Evolutionary conservation across 78 protist species (phyloP).

Genomic region (Thecamonas trahens): DNA sequence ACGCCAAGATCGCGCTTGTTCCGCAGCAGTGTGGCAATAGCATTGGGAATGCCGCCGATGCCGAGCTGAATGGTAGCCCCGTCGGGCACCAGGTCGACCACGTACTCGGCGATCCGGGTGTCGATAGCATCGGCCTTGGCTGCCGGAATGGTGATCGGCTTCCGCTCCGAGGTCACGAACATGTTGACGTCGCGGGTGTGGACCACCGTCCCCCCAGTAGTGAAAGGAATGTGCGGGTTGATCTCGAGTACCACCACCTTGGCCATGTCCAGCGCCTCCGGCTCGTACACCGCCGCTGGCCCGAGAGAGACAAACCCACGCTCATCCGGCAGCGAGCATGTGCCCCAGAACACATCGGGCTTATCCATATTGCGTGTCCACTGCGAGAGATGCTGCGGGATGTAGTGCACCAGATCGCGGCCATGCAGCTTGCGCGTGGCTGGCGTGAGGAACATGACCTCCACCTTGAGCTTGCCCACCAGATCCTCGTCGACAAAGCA

Average conservation of each 20-base stretch:
- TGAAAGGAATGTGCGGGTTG: neutral
- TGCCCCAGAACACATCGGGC: neutral
- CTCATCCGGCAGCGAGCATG: neutral
- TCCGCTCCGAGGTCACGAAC: too few relatives aligned
- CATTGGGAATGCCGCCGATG: slow-evolving; percentile 47
- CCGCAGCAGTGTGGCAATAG: neutral
- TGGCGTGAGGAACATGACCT: neutral
- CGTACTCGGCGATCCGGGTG: slow-evolving; percentile 3
- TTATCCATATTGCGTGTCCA: neutral
- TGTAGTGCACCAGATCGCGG: neutral
- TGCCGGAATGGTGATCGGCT: neutral
- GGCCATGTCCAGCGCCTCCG: neutral
- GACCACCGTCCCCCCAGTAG: neutral
- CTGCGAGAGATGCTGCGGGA: neutral
- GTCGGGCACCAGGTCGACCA: slow-evolving; percentile 20
- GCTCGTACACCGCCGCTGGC: neutral
- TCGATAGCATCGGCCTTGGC: neutral
- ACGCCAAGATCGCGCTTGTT: slow-evolving; percentile 29
- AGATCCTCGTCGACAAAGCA: neutral
- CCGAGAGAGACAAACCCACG: neutral
- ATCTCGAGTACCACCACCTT: neutral
- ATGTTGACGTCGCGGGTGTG: neutral
- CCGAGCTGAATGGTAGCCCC: slow-evolving; percentile 41
- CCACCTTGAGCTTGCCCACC: neutral
- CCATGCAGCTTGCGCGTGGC: neutral